Evolutionary conservation across 257 asterid species (phyloP), one percentile per base, ranked within the genome.

Genomic region (Capsicum chinense): DNA sequence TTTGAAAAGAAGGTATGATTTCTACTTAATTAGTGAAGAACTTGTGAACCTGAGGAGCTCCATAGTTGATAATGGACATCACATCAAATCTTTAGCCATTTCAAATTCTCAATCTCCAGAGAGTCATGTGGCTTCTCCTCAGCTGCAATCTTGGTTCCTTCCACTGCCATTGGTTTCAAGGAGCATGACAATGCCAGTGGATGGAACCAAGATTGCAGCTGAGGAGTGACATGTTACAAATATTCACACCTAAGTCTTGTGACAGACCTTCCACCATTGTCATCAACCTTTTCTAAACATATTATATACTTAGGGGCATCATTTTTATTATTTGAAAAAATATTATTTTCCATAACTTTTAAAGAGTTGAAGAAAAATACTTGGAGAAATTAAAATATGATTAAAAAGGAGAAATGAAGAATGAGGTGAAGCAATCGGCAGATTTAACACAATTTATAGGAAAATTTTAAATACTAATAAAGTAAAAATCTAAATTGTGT

Each of bases 51-150:
- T 21, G 21, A 21, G 21, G 21, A 21, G 21, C 21, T 21, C 21
- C 21, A 21, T 21, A 21, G 21, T 21, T 21, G 21, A 21, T 21
- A 21, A 21, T 21, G 21, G 8, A 33, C 52, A 8, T 44, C 9
- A 44, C 71, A 85, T 85, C 83, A 85, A 8, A 85, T 85, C 60
- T 85, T 71, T 59, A 80, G 79, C n/a, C 70, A 57, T 81, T 85
- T 70, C 68, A 85, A 81, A 4, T 26, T 60, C 80, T 81, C 85
- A 26, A 81, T 85, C 76, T 80, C 87, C 62, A 11, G 71, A 33
- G 50, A 52, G 14, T 67, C 81, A 11, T 84, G 80, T 26, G 7
- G 80, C 84, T 85, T 69, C 56, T 69, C 87, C 84, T 47, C 35
- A 7, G 42, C 17, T 3, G 74, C 66, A 68, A 47, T 50, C 64